A percentile compares a stretch with the other conserved stretches of the same genome.
Conservation (phyloP, 1,284 basidiomycete genomes). For the Cystobasidium slooffiae region DNA sequence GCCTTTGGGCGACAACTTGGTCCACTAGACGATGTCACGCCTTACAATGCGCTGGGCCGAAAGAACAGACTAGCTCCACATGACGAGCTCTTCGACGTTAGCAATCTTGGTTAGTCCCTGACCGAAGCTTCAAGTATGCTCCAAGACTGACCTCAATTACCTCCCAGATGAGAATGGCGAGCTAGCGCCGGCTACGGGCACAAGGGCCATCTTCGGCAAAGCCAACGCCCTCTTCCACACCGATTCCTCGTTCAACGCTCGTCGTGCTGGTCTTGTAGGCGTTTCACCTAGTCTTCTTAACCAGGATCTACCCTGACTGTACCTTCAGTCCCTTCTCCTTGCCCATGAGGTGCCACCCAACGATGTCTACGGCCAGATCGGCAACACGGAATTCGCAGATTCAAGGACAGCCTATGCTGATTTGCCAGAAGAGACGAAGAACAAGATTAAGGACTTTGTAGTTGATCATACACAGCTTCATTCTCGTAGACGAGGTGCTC, state of each 20-base stretch:
- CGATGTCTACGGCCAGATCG: slow-evolving; percentile 48
- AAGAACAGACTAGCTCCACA: slow-evolving; percentile 47
- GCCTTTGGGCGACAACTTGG: slow-evolving; percentile 52
- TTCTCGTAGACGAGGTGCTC: slow-evolving; percentile 13
- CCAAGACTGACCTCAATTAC: too few relatives aligned
- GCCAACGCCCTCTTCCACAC: slow-evolving; percentile 54
- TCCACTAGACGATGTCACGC: slow-evolving; percentile 49
- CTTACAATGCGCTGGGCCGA: slow-evolving; percentile 47
- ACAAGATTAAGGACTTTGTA: slow-evolving; percentile 53
- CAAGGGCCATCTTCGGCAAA: slow-evolving; percentile 36
- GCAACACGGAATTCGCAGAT: slow-evolving; percentile 55
- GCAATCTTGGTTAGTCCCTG: slow-evolving; percentile 46
- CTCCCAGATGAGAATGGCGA: slow-evolving; percentile 15
- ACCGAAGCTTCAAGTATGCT: not conserved
- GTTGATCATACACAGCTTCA: slow-evolving; percentile 43
- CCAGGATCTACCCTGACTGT: not conserved
- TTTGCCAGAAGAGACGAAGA: slow-evolving; percentile 51
- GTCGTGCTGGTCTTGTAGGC: slow-evolving; percentile 46
- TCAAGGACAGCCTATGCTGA: slow-evolving; percentile 53
- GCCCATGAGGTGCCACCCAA: slow-evolving; percentile 53
- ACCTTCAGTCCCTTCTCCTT: slow-evolving; percentile 51
- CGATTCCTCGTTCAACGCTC: slow-evolving; percentile 54
- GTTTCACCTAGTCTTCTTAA: not conserved
- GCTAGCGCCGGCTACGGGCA: slow-evolving; percentile 14
- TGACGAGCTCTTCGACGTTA: slow-evolving; percentile 51